Evolutionary conservation across 176 grass and related monocot species (phyloP), one percentile per base, ranked within the genome.

Genomic region (Miscanthus lutarioriparius): DNA sequence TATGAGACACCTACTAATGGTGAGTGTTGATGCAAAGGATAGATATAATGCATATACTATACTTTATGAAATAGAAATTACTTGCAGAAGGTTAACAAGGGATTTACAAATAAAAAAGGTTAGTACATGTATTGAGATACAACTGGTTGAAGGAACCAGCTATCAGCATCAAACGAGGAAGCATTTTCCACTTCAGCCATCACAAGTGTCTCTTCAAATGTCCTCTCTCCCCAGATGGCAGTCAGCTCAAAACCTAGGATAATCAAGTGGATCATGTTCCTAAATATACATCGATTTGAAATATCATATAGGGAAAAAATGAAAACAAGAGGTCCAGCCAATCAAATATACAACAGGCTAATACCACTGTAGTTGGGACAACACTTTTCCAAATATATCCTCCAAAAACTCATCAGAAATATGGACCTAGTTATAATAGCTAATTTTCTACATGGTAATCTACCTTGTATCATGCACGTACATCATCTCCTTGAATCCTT

Each of bases 141-240:
- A 65, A 90, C 54, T 73, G 91, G 91, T 70, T 86, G 87, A 83
- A 98, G 83, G 89, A 98, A 78, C 96, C 96, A 98, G 64, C 77
- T 88, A 62, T 93, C 91, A 74, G 96, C 96, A 90, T 98, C 96
- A 90, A 95, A 89, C 11, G 96, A 95, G 0, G 89, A 95, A 74
- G 91, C 63, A 58, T 95, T 98, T 95, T 98, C 96, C 74, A 98
- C 88, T 82, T 98, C 96, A 53, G 93, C 96, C 96, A 98, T 98
- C 90, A 95, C 96, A 88, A 88, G 87, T 79, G 91, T 95, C 83
- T 90, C 91, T 85, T 98, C 93, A 92, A 98, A 93, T 26, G 70
- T 83, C 82, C 82, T 95, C 80, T 85, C 91, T 66, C 72, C 80
- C 96, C 93, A 98, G 83, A 93, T 90, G 27, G 91, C 68, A 67